Conservation (phyloP, 2,329 filamentous ascomycete species). For the Hypoxylon sp. region DNA sequence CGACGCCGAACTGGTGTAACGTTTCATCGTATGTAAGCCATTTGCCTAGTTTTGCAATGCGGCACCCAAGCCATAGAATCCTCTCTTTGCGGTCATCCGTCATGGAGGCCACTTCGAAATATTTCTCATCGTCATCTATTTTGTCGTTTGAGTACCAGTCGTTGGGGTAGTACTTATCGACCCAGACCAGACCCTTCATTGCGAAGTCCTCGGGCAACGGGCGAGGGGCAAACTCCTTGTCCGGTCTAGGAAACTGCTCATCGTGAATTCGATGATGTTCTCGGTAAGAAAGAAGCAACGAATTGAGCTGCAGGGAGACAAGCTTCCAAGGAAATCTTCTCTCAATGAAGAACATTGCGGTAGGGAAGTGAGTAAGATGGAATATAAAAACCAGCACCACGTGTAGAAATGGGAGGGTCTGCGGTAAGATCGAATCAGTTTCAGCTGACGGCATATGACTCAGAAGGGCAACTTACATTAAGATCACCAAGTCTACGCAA, state of each 20-base stretch:
- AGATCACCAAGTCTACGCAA: slow-evolving; percentile 68
- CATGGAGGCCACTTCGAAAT: slow-evolving; percentile 73
- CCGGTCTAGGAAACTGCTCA: slow-evolving; percentile 63
- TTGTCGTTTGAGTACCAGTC: slow-evolving; percentile 71
- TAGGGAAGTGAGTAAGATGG: slow-evolving; percentile 59
- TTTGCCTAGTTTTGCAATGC: slow-evolving; percentile 59
- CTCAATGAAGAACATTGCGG: slow-evolving; percentile 62
- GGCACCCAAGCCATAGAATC: slow-evolving; percentile 70
- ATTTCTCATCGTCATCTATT: slow-evolving; percentile 77
- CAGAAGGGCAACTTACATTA: slow-evolving; percentile 59
- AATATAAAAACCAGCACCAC: slow-evolving; percentile 72
- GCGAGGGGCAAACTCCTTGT: slow-evolving; percentile 60
- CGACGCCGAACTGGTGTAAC: slow-evolving; percentile 58
- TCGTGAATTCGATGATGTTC: slow-evolving; percentile 57
- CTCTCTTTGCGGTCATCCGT: slow-evolving; percentile 70
- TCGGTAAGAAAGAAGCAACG: slow-evolving; percentile 53
- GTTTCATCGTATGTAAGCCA: slow-evolving; percentile 64
- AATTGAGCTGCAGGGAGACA: slow-evolving; percentile 60
- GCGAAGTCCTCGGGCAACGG: slow-evolving; percentile 79
- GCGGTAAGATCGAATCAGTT: slow-evolving; percentile 16
- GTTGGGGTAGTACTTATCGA: slow-evolving; percentile 69
- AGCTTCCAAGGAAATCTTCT: slow-evolving; percentile 67
- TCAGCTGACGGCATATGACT: neutral
- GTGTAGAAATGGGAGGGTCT: slow-evolving; percentile 71
- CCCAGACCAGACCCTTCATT: slow-evolving; percentile 74